These are phyloP conservation scores for Cenchrus purpureus DNA, from an alignment of 176 grass and related monocot genomes.

Conservation along the genomic window DNA sequence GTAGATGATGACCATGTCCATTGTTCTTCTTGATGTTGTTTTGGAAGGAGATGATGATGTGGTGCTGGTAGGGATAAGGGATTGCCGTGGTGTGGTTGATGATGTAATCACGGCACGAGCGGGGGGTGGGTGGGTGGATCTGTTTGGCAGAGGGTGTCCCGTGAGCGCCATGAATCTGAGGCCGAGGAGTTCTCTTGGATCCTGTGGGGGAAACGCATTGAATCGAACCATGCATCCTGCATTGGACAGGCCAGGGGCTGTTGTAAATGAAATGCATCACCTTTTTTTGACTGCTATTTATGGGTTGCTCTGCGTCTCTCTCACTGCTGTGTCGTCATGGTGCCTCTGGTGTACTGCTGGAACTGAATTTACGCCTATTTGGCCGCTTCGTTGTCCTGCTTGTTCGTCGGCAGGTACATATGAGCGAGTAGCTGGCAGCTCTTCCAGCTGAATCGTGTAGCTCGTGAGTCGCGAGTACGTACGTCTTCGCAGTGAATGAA, in stretches of 20 bases:
- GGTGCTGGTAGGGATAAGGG: constrained; percentile 14
- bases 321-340: neutral
- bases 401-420: neutral
- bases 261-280: constrained; percentile 43
- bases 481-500: neutral
- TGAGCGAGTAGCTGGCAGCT: neutral
- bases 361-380: constrained; percentile 26
- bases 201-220: constrained; percentile 47
- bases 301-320: neutral
- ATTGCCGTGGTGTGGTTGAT: constrained; percentile 32
- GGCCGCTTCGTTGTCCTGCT: neutral
- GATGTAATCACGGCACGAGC: constrained; percentile 17
- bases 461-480: neutral
- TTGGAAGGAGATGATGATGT: constrained; percentile 32
- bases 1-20: constrained; percentile 12
- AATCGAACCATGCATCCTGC: constrained; percentile 47
- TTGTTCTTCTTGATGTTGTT: neutral
- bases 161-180: constrained; percentile 51
- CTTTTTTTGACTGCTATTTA: constrained; percentile 33
- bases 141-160: constrained; percentile 31
- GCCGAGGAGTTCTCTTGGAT: constrained; percentile 39
- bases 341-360: neutral
- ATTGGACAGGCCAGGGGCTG: constrained; percentile 9
- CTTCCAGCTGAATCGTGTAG: neutral
- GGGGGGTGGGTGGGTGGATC: neutral